phyloP scores from a whole-genome alignment of 139 green algal genomes.

The Astrephomene gubernaculifera region DNA sequence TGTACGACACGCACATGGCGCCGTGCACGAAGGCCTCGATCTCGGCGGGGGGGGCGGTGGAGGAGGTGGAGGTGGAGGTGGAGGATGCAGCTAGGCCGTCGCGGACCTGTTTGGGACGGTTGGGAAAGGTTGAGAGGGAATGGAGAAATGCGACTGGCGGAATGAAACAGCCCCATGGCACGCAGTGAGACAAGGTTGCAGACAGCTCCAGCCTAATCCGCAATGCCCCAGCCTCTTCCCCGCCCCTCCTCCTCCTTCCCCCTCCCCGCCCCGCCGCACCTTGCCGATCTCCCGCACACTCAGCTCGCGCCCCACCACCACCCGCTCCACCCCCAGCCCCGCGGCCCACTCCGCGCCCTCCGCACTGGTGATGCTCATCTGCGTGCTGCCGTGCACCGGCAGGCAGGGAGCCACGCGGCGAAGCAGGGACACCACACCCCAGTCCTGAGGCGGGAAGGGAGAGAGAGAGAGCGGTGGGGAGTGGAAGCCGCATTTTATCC shows the following conservation, averaged over 20 bases:
- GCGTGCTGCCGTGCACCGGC: conserved; percentile 77
- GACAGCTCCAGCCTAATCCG: background rate
- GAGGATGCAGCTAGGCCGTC: no score
- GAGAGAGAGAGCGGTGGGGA: no score
- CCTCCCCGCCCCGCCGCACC: background rate
- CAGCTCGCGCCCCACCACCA: conserved; percentile 89
- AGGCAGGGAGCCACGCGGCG: conserved; percentile 73
- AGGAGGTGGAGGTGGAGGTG: no score
- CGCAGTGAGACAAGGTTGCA: no score
- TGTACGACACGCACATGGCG: conserved; percentile 88
- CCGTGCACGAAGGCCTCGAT: conserved; percentile 92
- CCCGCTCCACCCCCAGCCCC: conserved; percentile 70
- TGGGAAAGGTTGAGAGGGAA: background rate
- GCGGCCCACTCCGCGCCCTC: conserved; percentile 64
- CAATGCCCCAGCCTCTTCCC: background rate
- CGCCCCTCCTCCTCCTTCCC: background rate
- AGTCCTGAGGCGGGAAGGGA: conserved; percentile 75
- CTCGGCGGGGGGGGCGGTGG: conserved; percentile 61
- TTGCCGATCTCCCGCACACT: conserved; percentile 76
- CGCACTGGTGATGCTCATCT: conserved; percentile 77
- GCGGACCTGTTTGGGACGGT: conserved; percentile 30
- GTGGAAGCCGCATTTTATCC: no score
- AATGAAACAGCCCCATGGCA: no score
- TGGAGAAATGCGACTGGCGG: no score
- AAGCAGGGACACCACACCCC: conserved; percentile 78